Conservation (phyloP, 1,284 basidiomycete genomes). For the Microstroma glucosiphilum region DNA sequence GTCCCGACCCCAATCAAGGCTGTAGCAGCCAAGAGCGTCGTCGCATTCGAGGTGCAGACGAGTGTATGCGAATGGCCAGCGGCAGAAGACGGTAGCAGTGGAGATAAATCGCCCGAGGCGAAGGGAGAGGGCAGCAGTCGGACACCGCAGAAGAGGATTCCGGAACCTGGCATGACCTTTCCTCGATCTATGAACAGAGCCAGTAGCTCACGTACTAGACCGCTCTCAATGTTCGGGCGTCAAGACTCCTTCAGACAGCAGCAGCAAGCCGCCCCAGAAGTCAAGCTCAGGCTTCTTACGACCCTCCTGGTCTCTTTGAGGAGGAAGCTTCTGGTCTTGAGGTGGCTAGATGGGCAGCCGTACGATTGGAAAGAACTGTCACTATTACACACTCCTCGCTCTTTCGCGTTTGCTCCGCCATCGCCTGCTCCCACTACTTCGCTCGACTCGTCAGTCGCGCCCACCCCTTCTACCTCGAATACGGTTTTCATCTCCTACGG, state of each 20-base stretch:
- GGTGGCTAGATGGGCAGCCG: slow-evolving; percentile 73
- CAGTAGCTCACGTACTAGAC: slow-evolving; percentile 5
- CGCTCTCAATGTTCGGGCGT: slow-evolving; percentile 13
- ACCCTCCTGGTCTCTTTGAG: slow-evolving; percentile 76
- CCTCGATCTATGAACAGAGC: slow-evolving; percentile 5
- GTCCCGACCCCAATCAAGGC: not conserved
- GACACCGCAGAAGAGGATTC: not conserved
- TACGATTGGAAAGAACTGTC: slow-evolving; percentile 71
- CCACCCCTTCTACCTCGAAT: slow-evolving; percentile 39
- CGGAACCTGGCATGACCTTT: slow-evolving; percentile 1
- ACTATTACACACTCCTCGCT: slow-evolving; percentile 77
- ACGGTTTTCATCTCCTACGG: slow-evolving; percentile 66
- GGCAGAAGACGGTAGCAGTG: not conserved
- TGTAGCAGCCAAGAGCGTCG: slow-evolving; percentile 62
- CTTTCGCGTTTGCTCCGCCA: slow-evolving; percentile 63
- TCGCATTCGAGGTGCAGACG: slow-evolving; percentile 71
- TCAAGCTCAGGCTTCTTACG: slow-evolving; percentile 56
- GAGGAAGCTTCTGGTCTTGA: slow-evolving; percentile 75
- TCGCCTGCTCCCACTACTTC: not conserved
- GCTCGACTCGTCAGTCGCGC: not conserved
- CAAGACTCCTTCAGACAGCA: slow-evolving; percentile 12
- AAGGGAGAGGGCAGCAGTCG: not conserved
- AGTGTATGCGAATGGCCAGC: slow-evolving; percentile 52
- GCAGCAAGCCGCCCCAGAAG: slow-evolving; percentile 8
- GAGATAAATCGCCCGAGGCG: not conserved